Base-by-base conservation (phyloP, 1,284 basidiomycete genomes). In the Marasmius oreades region DNA sequence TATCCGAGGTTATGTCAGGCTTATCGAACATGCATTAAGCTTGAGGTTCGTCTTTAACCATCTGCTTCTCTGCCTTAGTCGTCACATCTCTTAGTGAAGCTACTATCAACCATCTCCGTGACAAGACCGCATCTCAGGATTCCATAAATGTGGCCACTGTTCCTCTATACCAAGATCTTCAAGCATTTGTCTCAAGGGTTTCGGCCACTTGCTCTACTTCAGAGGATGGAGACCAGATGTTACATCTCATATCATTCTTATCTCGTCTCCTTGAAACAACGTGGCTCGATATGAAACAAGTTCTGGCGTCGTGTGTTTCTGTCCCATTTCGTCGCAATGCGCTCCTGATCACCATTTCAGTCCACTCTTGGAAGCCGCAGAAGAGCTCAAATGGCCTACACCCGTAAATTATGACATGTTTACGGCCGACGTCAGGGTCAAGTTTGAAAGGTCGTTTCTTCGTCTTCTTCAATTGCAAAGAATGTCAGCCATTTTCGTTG, bases 371-470 rank as follows among this genome's bases (percentile, higher is more conserved):
- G 68, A 73, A 42, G 80, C 83, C 2, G 78, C 90, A 1, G 92
- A 93, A 68, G 79, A 77, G 36, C 70, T 97, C 33, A 80, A 84
- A 24, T 97, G 94, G 94, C 95, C 95, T 2, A 81, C 81, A 64
- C 73, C 78, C 10, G 80, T 93, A 1, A 80, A 91, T 62, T 92
- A 90, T 63, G 64, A 73, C 7, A 62, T 77, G 0, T 76, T 79
- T 1, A 65, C 77, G 2, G 64, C 73, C 11, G 76, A 80, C 22
- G 75, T 85, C 51, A 75, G 87, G 52, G 75, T 74, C 45, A 70
- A 71, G 0, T 96, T 97, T 65, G 90, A 94, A 68, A 70, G 70
- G 8, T 82, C 88, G 0, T 95, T 93, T 67, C 68, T 75, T 20
- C 85, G 93, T 67, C 68, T 95, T 20, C 74, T 94, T n/a, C 77